Evolutionary conservation across 1,284 basidiomycete genomes (phyloP).

Genomic region (Amylostereum areolatum): DNA sequence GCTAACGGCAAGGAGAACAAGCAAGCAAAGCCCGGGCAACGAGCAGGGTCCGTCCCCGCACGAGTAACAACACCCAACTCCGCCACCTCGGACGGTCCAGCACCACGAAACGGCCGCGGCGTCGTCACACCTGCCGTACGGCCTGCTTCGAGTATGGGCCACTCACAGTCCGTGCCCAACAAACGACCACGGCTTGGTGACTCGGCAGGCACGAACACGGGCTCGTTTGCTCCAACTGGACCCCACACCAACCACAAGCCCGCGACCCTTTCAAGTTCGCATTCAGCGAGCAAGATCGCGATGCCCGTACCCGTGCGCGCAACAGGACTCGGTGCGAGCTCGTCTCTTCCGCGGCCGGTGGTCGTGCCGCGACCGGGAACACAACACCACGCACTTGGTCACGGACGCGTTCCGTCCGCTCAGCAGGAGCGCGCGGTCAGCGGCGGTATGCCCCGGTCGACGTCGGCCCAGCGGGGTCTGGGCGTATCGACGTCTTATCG

Average conservation of each 20-base stretch:
- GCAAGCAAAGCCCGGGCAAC: slow-evolving; percentile 28
- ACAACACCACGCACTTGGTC: slow-evolving; percentile 44
- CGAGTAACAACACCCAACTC: slow-evolving; percentile 53
- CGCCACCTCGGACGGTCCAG: slow-evolving; percentile 28
- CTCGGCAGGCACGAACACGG: slow-evolving; percentile 16
- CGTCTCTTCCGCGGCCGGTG: slow-evolving; percentile 29
- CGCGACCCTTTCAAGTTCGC: slow-evolving; percentile 11
- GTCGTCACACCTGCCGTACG: slow-evolving; percentile 56
- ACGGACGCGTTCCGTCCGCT: slow-evolving; percentile 33
- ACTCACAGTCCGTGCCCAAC: slow-evolving; percentile 37
- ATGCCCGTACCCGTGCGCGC: slow-evolving; percentile 13
- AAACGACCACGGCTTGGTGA: slow-evolving; percentile 54
- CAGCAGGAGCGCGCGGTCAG: slow-evolving; percentile 7
- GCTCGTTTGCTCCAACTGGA: slow-evolving; percentile 10
- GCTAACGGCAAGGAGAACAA: slow-evolving; percentile 78
- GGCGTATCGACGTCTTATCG: neutral
- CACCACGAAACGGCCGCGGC: slow-evolving; percentile 24
- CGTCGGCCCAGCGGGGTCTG: neutral
- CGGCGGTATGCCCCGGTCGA: neutral
- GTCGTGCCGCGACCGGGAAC: slow-evolving; percentile 39
- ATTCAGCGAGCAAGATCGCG: slow-evolving; percentile 41
- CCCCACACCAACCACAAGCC: slow-evolving; percentile 11
- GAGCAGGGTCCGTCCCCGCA: slow-evolving; percentile 48
- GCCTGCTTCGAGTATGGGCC: slow-evolving; percentile 38
- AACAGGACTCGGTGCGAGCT: slow-evolving; percentile 11